Evolutionary conservation across 78 protist genomes (phyloP).

Genomic region (Dictyostelium firmibasis): DNA sequence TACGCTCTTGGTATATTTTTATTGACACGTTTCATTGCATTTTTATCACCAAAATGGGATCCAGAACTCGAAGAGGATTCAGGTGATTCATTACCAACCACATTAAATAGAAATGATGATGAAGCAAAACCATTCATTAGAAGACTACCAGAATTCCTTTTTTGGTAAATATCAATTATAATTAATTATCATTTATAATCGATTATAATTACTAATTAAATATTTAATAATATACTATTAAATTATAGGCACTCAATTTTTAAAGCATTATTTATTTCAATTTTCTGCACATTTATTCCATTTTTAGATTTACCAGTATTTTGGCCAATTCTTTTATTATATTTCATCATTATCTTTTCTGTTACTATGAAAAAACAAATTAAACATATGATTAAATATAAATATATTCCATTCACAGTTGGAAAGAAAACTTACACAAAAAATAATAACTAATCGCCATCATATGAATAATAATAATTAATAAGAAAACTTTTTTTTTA

Average conservation of each 20-base stretch:
- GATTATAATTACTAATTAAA: too few species aligned
- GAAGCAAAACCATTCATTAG: constrained; percentile 93
- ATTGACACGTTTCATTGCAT: constrained; percentile 90
- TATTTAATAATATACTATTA: too few species aligned
- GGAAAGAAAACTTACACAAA: constrained; percentile 82
- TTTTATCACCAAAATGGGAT: constrained; percentile 93
- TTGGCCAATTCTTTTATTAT: constrained; percentile 96
- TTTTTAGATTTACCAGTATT: constrained; percentile 95
- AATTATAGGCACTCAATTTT: constrained; percentile 65
- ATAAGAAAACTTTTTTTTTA: not conserved
- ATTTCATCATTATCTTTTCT: constrained; percentile 86
- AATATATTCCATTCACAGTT: constrained; percentile 89
- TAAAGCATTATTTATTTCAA: constrained; percentile 76
- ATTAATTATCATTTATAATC: too few species aligned
- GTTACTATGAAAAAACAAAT: constrained; percentile 92
- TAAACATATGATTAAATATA: constrained; percentile 94
- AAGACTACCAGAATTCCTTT: constrained; percentile 93
- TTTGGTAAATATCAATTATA: constrained; percentile 86
- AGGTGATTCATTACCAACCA: constrained; percentile 85
- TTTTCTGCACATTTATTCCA: constrained; percentile 78
- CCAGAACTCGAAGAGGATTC: constrained; percentile 83
- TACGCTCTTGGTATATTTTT: constrained; percentile 96
- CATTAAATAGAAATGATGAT: constrained; percentile 80
- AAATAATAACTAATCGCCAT: not conserved
- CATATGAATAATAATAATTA: not conserved